A percentile compares a stretch with the other conserved stretches of the same genome.
These are phyloP conservation scores for Dictyostelium firmibasis DNA, from an alignment of 78 protist genomes.

Conservation along the genomic window DNA sequence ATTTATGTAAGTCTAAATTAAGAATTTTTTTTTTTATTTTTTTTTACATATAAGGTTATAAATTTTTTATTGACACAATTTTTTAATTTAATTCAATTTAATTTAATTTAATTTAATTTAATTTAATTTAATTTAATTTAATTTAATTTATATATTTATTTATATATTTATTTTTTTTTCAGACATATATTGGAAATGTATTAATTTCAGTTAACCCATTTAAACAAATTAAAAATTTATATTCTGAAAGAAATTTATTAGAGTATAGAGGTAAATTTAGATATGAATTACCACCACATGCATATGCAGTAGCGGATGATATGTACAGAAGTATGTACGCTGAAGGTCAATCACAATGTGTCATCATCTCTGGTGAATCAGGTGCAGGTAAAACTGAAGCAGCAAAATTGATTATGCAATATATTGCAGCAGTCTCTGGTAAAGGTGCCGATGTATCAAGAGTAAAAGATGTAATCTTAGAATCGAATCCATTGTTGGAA, in stretches of 20 bases:
- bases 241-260: slow-evolving; percentile 68
- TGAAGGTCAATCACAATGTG: slow-evolving; percentile 92
- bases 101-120: no score
- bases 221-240: slow-evolving; percentile 72
- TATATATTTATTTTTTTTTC: neutral
- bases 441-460: slow-evolving; percentile 72
- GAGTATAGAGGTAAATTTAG: slow-evolving; percentile 76
- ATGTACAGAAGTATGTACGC: slow-evolving; percentile 81
- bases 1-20: slow-evolving; percentile 83
- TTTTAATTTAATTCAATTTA: neutral
- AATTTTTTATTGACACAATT: neutral
- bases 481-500: slow-evolving; percentile 90
- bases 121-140: neutral
- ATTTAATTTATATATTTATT: neutral
- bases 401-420: slow-evolving; percentile 87
- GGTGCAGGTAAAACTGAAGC: slow-evolving; percentile 92
- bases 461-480: slow-evolving; percentile 87
- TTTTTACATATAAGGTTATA: no score
- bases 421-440: slow-evolving; percentile 84
- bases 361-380: slow-evolving; percentile 90
- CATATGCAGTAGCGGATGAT: slow-evolving; percentile 92
- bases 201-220: slow-evolving; percentile 95
- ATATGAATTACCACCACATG: slow-evolving; percentile 86
- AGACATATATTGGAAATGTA: slow-evolving; percentile 94
- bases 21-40: neutral